A percentile compares a stretch with the other conserved stretches of the same genome.
These are phyloP conservation scores for Cladosporium velox DNA, from an alignment of 2,329 filamentous ascomycete species.

Conservation along the genomic window DNA sequence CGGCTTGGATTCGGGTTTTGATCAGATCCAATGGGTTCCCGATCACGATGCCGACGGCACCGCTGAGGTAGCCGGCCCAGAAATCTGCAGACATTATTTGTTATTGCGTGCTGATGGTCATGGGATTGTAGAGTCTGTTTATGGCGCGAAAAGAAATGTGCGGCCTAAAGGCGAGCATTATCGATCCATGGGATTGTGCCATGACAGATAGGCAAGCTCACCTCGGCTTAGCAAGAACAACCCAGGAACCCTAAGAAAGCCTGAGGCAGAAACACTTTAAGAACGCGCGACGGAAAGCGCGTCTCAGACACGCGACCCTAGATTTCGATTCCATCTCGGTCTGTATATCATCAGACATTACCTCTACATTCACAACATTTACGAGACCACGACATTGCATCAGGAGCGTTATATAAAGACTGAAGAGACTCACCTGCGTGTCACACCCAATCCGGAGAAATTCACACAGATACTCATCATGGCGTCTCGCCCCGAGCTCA, in stretches of 20 bases:
- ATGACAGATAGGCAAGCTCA: too few species aligned
- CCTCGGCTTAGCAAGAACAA: too few species aligned
- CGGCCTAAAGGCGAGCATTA: neutral
- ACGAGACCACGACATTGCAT: neutral
- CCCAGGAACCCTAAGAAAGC: neutral
- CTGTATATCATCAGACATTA: neutral
- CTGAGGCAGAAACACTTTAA: constrained; percentile 4
- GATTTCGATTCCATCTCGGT: neutral
- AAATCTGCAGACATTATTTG: constrained; percentile 78
- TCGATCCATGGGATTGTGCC: too few species aligned
- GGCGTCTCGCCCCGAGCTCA: constrained; percentile 59
- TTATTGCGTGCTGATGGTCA: neutral
- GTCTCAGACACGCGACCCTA: neutral
- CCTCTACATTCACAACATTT: neutral
- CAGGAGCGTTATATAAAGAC: neutral
- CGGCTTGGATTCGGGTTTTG: constrained; percentile 79
- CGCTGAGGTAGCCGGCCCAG: constrained; percentile 89
- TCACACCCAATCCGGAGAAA: too few species aligned
- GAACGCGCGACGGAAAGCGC: neutral
- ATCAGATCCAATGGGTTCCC: constrained; percentile 74
- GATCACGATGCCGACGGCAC: constrained; percentile 80
- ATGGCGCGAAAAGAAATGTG: neutral
- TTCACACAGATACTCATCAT: constrained; percentile 37
- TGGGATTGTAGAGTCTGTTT: neutral
- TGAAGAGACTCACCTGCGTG: neutral